Conservation (phyloP, 2,329 filamentous ascomycete species). For the Gaeumannomyces sp. region DNA sequence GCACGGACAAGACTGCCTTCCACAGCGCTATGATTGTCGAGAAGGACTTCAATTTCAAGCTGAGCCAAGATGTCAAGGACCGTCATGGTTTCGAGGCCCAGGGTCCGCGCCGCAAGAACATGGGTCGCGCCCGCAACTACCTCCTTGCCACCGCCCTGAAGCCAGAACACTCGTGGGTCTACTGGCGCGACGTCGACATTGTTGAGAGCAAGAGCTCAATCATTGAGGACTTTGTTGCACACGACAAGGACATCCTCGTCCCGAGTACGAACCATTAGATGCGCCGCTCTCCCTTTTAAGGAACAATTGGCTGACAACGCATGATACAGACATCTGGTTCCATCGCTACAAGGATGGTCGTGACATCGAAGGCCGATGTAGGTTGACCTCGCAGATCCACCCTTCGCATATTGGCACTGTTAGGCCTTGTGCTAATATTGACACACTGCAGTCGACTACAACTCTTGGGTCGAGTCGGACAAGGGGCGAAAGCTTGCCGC, state of each 20-base stretch:
- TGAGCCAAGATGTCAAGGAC: conserved; percentile 75
- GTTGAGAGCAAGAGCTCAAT: conserved; percentile 82
- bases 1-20: conserved; percentile 75
- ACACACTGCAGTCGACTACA: conserved; percentile 73
- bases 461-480: conserved; percentile 95
- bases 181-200: conserved; percentile 97
- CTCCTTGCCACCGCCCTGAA: conserved; percentile 78
- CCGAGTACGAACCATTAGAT: conserved; percentile 61
- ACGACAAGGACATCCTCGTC: conserved; percentile 87
- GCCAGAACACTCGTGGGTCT: conserved; percentile 95
- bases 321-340: conserved; percentile 80
- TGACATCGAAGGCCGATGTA: conserved; percentile 94
- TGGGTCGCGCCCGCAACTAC: conserved; percentile 89
- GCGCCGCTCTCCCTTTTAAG: not conserved
- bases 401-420: conserved; percentile 16
- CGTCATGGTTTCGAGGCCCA: conserved; percentile 84
- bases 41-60: conserved; percentile 77
- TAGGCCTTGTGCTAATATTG: conserved; percentile 10
- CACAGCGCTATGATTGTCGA: conserved; percentile 77
- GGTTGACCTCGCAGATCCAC: conserved; percentile 27
- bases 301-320: not conserved
- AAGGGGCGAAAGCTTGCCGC: conserved; percentile 71
- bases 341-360: conserved; percentile 74
- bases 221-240: conserved; percentile 89
- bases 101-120: conserved; percentile 80